Base-by-base conservation (phyloP, 495 filamentous ascomycete genomes). In the Penicillium steckii region DNA sequence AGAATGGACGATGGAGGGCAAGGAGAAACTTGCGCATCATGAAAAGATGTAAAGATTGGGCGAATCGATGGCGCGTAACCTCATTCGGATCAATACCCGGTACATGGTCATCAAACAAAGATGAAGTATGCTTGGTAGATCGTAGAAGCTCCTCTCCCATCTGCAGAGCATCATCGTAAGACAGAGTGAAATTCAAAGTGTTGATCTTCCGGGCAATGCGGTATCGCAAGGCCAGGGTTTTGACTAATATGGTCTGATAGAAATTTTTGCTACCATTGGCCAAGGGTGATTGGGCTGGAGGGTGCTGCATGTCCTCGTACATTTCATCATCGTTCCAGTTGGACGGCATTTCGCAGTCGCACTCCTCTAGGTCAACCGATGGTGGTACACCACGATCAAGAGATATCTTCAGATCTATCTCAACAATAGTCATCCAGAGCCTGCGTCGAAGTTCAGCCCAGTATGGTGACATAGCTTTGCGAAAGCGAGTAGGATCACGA, bases 401-500 rank as follows among this genome's bases (percentile, higher is more conserved):
- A 1, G 79, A 77, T 0, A 83, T 72, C 55, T 86, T 83, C 2
- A 84, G 55, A 44, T 68, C 67, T 23, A 86, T 56, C 49, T 88
- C 85, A 15, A 86, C 57, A 22, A 88, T 78, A 3, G 83, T 85
- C 12, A 75, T 74, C 85, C 85, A 88, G 3, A 86, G 49, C 18
- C 84, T 67, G 42, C 84, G 75, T 3, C 82, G 79, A 22, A 83
- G 45, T 52, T 87, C 83, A 4, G 70, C 71, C 51, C 79, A 75
- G 17, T 80, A 69, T 4, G 63, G 63, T 0, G 66, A 33, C 1
- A 73, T 30, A 1, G 75, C 77, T 25, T 62, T 62, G 1, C 68
- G 71, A 41, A 83, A 78, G 29, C 77, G 66, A 17, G 69, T 69
- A 0, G 84, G 84, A 54, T 84, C 80, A 4, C 79, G 78, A 54